Percentiles rank a stretch among this genome's conserved stretches.
These are phyloP conservation scores for Xylaria hypoxylon DNA, from an alignment of 2,329 filamentous ascomycete species.

Conservation along the genomic window DNA sequence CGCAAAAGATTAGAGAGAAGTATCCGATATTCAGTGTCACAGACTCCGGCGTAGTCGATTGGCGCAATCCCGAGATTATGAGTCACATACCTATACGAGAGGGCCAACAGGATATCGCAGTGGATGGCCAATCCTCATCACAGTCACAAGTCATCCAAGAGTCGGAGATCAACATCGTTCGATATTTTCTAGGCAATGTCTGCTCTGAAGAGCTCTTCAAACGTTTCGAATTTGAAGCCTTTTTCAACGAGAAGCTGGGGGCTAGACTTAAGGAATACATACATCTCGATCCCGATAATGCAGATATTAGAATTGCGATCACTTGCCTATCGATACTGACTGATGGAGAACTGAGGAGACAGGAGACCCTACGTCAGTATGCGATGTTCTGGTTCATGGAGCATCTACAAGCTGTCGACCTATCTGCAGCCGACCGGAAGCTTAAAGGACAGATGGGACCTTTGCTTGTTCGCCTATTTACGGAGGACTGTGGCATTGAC, in stretches of 20 bases:
- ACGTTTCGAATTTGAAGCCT: slow-evolving; percentile 52
- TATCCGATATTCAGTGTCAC: slow-evolving; percentile 49
- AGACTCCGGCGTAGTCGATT: slow-evolving; percentile 46
- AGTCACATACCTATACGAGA: slow-evolving; percentile 44
- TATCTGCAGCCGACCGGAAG: slow-evolving; percentile 46
- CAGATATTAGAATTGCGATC: slow-evolving; percentile 47
- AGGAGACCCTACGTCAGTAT: slow-evolving; percentile 43
- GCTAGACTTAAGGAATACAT: slow-evolving; percentile 49
- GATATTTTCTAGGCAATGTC: slow-evolving; percentile 51
- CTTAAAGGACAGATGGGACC: slow-evolving; percentile 48
- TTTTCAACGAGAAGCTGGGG: slow-evolving; percentile 49
- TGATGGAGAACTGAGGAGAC: slow-evolving; percentile 41
- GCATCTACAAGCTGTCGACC: slow-evolving; percentile 47
- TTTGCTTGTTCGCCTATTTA: slow-evolving; percentile 48
- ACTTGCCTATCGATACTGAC: slow-evolving; percentile 48
- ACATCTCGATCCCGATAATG: slow-evolving; percentile 51
- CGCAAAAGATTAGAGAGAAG: slow-evolving; percentile 48
- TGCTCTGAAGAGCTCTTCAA: slow-evolving; percentile 51
- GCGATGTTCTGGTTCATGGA: slow-evolving; percentile 47
- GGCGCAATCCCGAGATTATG: slow-evolving; percentile 48
- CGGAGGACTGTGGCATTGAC: slow-evolving; percentile 47
- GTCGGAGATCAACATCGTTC: slow-evolving; percentile 50
- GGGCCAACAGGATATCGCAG: slow-evolving; percentile 20
- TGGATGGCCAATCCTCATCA: slow-evolving; percentile 4
- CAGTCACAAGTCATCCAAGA: slow-evolving; percentile 45